These are phyloP conservation scores for Nothophaeocryptopus gaeumannii DNA, from an alignment of 2,329 filamentous ascomycete genomes.

Conservation along the genomic window DNA sequence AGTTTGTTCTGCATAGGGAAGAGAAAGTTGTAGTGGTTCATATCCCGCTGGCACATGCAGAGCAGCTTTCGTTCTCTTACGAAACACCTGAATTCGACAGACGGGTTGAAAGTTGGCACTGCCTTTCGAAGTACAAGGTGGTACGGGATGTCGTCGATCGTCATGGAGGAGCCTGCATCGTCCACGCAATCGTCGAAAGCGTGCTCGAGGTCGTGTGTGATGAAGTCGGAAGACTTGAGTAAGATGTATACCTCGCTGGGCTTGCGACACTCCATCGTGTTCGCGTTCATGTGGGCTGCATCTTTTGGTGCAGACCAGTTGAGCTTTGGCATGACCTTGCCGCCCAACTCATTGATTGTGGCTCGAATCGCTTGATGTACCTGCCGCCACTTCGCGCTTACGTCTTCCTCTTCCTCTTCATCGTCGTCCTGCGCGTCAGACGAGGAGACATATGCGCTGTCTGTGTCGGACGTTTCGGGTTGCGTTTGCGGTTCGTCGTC, in stretches of 20 bases:
- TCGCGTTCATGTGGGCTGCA: constrained; percentile 84
- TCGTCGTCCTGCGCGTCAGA: constrained; percentile 46
- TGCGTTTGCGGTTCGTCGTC: constrained; percentile 54
- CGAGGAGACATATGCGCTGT: constrained; percentile 52
- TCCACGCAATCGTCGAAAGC: constrained; percentile 74
- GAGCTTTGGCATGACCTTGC: constrained; percentile 84
- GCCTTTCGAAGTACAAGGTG: constrained; percentile 83
- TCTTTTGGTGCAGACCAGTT: constrained; percentile 98
- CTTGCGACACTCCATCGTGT: constrained; percentile 85
- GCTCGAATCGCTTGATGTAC: constrained; percentile 74
- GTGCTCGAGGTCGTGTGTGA: constrained; percentile 90
- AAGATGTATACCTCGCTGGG: constrained; percentile 92
- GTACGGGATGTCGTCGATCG: constrained; percentile 58
- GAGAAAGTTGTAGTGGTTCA: constrained; percentile 87
- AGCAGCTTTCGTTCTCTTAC: constrained; percentile 79
- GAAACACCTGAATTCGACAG: constrained; percentile 93
- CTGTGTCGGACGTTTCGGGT: constrained; percentile 41
- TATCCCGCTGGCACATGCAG: constrained; percentile 81
- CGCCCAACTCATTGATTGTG: constrained; percentile 77
- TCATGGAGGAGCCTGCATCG: constrained; percentile 24
- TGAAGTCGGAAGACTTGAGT: constrained; percentile 89
- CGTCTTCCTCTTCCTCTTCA: constrained; percentile 62
- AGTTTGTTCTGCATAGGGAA: constrained; percentile 64
- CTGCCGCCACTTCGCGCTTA: constrained; percentile 60
- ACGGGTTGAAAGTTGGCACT: constrained; percentile 75